These are phyloP conservation scores for Malassezia japonica DNA, from an alignment of 1,284 basidiomycete species.

Conservation along the genomic window DNA sequence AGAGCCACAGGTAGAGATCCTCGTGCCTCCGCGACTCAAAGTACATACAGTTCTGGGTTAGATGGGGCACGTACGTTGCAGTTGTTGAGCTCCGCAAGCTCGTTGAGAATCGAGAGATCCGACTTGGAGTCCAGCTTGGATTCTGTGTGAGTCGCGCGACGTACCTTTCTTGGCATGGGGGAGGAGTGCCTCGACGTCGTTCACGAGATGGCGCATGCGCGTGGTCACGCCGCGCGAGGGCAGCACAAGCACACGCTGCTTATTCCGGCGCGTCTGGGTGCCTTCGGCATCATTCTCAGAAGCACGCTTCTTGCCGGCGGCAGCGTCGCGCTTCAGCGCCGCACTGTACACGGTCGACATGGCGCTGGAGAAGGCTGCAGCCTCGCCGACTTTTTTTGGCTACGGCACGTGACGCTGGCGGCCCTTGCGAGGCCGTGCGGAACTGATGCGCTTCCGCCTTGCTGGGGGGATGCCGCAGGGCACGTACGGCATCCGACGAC, in stretches of 20 bases:
- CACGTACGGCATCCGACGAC: no score
- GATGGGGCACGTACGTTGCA: constrained; percentile 58
- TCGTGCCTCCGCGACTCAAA: constrained; percentile 84
- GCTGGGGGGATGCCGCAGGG: no score
- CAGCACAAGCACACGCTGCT: constrained; percentile 69
- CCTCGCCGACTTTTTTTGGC: constrained; percentile 2
- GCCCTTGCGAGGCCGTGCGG: no score
- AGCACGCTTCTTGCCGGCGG: constrained; percentile 8
- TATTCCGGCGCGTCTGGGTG: constrained; percentile 45
- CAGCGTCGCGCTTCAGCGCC: constrained; percentile 9
- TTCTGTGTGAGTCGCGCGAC: constrained; percentile 51
- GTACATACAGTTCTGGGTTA: constrained; percentile 67
- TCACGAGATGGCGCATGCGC: constrained; percentile 94
- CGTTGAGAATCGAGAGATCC: constrained; percentile 82
- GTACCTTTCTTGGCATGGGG: constrained; percentile 81
- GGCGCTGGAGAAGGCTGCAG: neutral
- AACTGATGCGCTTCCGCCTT: no score
- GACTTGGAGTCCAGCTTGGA: constrained; percentile 79
- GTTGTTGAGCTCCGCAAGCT: constrained; percentile 92
- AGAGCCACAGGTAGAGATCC: constrained; percentile 93
- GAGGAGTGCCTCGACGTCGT: constrained; percentile 76
- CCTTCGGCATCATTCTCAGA: constrained; percentile 14
- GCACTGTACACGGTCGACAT: constrained; percentile 18
- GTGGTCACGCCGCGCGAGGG: constrained; percentile 90
- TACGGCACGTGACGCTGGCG: constrained; percentile 9